These are phyloP conservation scores for Effrenium voratum DNA, from an alignment of 73 alveolate genomes.

Conservation along the genomic window DNA sequence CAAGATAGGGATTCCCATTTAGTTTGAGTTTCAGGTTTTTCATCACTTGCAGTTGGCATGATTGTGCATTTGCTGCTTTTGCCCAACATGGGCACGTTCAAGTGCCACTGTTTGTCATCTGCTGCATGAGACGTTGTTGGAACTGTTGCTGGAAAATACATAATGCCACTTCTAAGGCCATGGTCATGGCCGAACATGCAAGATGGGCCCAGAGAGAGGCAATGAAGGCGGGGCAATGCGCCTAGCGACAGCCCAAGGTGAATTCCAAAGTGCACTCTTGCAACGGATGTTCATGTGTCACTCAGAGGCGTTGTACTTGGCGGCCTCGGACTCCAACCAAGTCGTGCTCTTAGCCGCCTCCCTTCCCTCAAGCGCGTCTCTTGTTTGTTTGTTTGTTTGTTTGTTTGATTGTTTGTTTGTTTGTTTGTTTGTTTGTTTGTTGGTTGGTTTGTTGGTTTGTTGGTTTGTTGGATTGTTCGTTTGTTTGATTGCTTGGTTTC, in stretches of 20 bases:
- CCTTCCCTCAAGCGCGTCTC: not conserved
- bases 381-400: not conserved
- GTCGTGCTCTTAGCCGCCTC: not conserved
- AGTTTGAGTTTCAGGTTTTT: not conserved
- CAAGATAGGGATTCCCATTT: no score
- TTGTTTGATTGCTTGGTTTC: no score
- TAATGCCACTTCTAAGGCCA: slow-evolving; percentile 46
- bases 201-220: slow-evolving; percentile 87
- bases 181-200: slow-evolving; percentile 84
- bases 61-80: no score
- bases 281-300: not conserved
- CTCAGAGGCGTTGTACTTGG: slow-evolving; percentile 40
- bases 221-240: not conserved
- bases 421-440: not conserved
- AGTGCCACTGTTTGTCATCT: no score
- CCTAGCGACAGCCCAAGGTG: not conserved
- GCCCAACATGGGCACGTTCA: no score
- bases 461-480: not conserved
- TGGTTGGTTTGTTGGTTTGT: not conserved
- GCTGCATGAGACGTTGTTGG: not conserved
- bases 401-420: not conserved
- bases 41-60: no score
- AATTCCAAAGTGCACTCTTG: not conserved
- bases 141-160: no score
- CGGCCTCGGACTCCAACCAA: slow-evolving; percentile 58